Evolutionary conservation across 129 eudicot genomes (phyloP).

Genomic region (Tagetes patula): DNA sequence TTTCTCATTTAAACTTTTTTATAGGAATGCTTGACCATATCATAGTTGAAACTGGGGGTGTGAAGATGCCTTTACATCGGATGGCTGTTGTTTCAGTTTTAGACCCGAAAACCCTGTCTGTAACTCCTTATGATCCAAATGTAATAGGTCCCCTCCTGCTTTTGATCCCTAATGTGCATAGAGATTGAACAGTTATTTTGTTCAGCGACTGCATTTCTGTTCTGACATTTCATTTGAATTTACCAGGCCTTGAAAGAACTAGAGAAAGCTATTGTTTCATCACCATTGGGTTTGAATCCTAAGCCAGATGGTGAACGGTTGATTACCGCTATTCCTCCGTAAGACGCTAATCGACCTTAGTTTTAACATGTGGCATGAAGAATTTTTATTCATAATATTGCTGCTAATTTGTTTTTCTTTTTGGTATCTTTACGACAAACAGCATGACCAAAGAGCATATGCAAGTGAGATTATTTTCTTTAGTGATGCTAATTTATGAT

Average conservation of each 20-base stretch:
- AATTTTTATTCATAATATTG: constrained; percentile 15
- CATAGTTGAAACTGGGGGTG: constrained; percentile 69
- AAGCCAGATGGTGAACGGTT: constrained; percentile 63
- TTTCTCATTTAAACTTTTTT: constrained; percentile 5
- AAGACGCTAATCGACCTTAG: constrained; percentile 35
- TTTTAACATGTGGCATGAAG: not conserved
- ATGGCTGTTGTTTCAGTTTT: constrained; percentile 91
- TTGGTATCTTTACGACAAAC: constrained; percentile 32
- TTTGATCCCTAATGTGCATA: not conserved
- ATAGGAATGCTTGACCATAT: constrained; percentile 98
- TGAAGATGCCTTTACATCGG: constrained; percentile 71
- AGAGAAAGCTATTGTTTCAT: constrained; percentile 82
- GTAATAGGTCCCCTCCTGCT: constrained; percentile 39
- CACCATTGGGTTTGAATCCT: constrained; percentile 96
- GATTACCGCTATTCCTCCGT: constrained; percentile 86
- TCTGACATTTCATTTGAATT: constrained; percentile 20
- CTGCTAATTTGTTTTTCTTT: constrained; percentile 16
- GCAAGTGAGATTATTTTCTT: constrained; percentile 50
- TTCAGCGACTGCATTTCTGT: constrained; percentile 7
- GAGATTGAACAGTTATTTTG: not conserved
- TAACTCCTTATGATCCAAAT: constrained; percentile 78
- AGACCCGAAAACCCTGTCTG: constrained; percentile 75
- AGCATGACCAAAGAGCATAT: constrained; percentile 91
- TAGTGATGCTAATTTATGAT: constrained; percentile 1
- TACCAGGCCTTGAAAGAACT: constrained; percentile 74